phyloP scores from a whole-genome alignment of 2,329 filamentous ascomycete species.

The Claviceps paspali region DNA sequence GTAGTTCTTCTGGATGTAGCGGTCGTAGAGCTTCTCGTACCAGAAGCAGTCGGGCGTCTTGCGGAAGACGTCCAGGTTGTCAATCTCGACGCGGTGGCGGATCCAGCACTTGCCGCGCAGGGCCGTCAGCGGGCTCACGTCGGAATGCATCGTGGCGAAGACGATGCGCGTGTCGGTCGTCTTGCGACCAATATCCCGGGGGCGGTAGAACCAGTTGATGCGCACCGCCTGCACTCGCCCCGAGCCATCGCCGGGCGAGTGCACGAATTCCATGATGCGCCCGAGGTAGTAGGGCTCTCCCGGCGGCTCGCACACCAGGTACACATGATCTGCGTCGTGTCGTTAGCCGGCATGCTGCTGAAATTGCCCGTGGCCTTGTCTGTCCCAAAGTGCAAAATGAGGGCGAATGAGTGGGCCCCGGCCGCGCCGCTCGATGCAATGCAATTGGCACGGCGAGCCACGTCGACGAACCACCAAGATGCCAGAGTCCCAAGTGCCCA shows the following conservation, averaged over 20 bases:
- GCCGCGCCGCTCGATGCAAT: conserved; percentile 5
- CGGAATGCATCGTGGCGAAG: conserved; percentile 97
- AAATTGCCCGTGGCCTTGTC: conserved; percentile 5
- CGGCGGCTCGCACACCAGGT: conserved; percentile 91
- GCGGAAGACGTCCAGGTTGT: conserved; percentile 68
- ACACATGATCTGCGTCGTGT: conserved; percentile 53
- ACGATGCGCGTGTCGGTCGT: conserved; percentile 80
- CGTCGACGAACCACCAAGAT: background rate
- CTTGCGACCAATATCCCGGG: conserved; percentile 87
- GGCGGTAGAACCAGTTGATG: conserved; percentile 97
- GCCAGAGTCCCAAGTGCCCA: background rate
- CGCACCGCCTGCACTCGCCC: conserved; percentile 72
- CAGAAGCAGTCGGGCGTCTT: conserved; percentile 80
- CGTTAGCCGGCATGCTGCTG: conserved; percentile 6
- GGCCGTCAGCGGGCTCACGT: conserved; percentile 82
- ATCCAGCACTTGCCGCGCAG: conserved; percentile 89
- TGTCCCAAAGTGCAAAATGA: conserved; percentile 4
- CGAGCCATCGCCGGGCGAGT: conserved; percentile 53
- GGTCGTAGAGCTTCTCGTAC: conserved; percentile 95
- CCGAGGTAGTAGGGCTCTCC: conserved; percentile 96
- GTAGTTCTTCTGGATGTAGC: conserved; percentile 96
- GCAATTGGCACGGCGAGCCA: conserved; percentile 2
- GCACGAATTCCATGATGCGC: conserved; percentile 96
- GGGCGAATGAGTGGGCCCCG: conserved; percentile 5
- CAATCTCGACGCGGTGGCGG: conserved; percentile 73